phyloP scores from a whole-genome alignment of 2,329 filamentous ascomycete genomes.

The Alternaria sp. region DNA sequence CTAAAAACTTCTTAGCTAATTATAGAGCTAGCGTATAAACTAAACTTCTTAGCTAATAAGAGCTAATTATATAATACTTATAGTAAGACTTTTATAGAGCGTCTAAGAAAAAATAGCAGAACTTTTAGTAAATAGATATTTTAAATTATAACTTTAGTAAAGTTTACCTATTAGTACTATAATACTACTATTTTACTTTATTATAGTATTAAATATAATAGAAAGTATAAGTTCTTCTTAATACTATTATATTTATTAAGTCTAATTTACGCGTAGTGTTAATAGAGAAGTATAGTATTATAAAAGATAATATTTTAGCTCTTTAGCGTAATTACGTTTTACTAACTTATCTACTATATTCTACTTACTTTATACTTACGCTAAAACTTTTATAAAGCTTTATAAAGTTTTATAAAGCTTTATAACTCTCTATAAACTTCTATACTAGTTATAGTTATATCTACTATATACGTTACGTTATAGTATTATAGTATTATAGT shows the following conservation, averaged over 20 bases:
- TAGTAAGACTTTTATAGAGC: background rate
- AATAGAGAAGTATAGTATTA: background rate
- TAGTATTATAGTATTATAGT: too few species aligned
- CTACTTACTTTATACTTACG: too few species aligned
- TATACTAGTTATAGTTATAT: too few species aligned
- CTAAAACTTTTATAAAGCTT: too few species aligned
- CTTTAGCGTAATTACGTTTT: too few species aligned
- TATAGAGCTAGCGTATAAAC: background rate
- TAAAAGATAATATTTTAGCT: background rate
- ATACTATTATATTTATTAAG: background rate
- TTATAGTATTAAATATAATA: background rate
- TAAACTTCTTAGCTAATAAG: background rate
- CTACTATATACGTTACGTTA: too few species aligned
- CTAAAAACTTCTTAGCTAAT: background rate
- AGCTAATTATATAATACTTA: background rate
- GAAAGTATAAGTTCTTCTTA: background rate
- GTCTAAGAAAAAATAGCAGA: background rate
- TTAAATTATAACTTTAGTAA: background rate
- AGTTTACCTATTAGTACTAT: background rate
- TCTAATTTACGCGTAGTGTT: background rate
- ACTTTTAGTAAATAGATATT: background rate
- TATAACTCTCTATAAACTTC: too few species aligned
- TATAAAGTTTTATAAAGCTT: too few species aligned
- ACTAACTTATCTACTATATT: too few species aligned
- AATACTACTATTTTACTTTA: background rate